Evolutionary conservation across 805 yeast genomes (phyloP), one percentile per base, ranked within the genome.

Genomic region (Ogataea methanolica): DNA sequence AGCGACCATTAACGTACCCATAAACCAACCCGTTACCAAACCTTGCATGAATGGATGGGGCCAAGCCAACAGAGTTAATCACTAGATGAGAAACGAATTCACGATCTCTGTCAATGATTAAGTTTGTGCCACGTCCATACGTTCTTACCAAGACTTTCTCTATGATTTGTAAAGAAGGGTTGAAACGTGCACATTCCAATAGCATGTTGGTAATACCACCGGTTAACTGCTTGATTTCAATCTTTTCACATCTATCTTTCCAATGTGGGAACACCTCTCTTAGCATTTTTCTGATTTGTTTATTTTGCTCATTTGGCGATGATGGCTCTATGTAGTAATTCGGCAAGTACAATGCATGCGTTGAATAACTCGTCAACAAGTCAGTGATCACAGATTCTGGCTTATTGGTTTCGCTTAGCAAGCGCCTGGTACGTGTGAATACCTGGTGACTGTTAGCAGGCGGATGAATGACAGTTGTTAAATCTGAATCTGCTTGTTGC

Each of bases 1-100:
- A 75, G 29, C 83, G 61, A 9, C 94, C 94, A 1, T 79, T 76
- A 9, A 83, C 69, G 57, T 70, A 85, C 6, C 88, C 90, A 58
- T 85, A 85, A 12, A 85, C 76, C 39, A 85, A 70, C 0, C 94
- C 94, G 62, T 85, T 85, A 33, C 79, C 77, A 56, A 86, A 83
- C 44, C 86, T 67, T 4, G 87, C 84, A 59, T 78, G 78, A 23
- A 85, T 74, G 0, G 82, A 74, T 1, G 94, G 88, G 0, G 92
- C 92, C 51, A 85, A 72, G 3, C 72, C 69, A 39, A 80, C 69
- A 3, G 83, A 72, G 55, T 81, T 74, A 43, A 86, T 71, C 44
- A 80, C 76, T 42, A 81, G 60, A 60, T 85, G 92, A 47, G 86
- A 82, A 17, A 83, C 82, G 58, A 80, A 83, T 60, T 85, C 94